A percentile compares a stretch with the other conserved stretches of the same genome.
These are phyloP conservation scores for Lichtheimia corymbifera DNA, from an alignment of 371 early-diverging fungal species.

Conservation along the genomic window DNA sequence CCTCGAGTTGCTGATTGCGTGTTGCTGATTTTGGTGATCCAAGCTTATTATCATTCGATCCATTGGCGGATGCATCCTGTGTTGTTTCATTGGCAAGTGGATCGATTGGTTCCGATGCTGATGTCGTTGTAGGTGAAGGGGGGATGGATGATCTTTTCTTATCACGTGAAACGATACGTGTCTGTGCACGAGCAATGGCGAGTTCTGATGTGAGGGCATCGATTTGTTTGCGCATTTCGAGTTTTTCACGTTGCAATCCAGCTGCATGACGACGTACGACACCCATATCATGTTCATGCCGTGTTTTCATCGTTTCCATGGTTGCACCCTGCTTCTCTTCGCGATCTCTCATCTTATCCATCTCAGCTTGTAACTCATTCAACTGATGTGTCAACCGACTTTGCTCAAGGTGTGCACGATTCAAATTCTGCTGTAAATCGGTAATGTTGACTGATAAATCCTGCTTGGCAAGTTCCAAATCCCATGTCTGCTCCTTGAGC, in stretches of 20 bases:
- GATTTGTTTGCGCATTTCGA: slow-evolving; percentile 38
- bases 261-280: slow-evolving; percentile 46
- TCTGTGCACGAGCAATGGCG: slow-evolving; percentile 12
- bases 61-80: background rate
- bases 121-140: background rate
- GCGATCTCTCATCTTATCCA: slow-evolving; percentile 52
- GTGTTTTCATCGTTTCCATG: slow-evolving; percentile 42
- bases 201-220: slow-evolving; percentile 53
- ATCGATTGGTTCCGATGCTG: slow-evolving; percentile 15
- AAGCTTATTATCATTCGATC: background rate
- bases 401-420: slow-evolving; percentile 41
- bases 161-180: slow-evolving; percentile 24
- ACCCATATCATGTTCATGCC: slow-evolving; percentile 57
- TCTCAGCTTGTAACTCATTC: slow-evolving; percentile 43
- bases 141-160: background rate
- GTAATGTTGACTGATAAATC: slow-evolving; percentile 28
- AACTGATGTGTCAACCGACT: slow-evolving; percentile 47
- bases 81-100: background rate
- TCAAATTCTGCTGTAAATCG: slow-evolving; percentile 40
- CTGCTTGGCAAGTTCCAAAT: slow-evolving; percentile 24
- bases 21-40: background rate
- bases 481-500: slow-evolving; percentile 26
- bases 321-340: slow-evolving; percentile 51
- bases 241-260: slow-evolving; percentile 56
- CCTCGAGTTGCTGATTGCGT: slow-evolving; percentile 14